These are phyloP conservation scores for Xylariaceae sp. DNA, from an alignment of 2,329 filamentous ascomycete species.

Conservation along the genomic window DNA sequence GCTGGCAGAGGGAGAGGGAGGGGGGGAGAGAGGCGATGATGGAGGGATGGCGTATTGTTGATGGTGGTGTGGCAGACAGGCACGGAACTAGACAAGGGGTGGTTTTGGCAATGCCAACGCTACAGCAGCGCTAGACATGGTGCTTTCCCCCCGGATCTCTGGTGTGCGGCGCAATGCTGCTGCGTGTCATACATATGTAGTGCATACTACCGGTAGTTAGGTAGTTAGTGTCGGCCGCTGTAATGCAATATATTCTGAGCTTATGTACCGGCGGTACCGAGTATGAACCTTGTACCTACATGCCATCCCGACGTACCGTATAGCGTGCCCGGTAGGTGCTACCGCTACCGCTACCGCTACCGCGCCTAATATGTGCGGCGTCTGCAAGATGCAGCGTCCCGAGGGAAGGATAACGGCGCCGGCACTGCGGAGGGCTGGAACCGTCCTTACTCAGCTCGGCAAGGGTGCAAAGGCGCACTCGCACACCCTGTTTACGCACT, in stretches of 20 bases:
- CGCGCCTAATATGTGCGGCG: too few relatives aligned
- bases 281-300: too few relatives aligned
- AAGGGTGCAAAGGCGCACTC: too few relatives aligned
- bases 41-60: constrained; percentile 13
- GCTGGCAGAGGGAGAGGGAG: not conserved
- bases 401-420: constrained; percentile 1
- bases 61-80: constrained; percentile 29
- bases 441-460: not conserved
- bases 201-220: too few relatives aligned
- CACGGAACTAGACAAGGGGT: constrained; percentile 31
- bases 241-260: too few relatives aligned
- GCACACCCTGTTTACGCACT: too few relatives aligned
- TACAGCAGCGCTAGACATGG: constrained; percentile 22
- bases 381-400: constrained; percentile 9
- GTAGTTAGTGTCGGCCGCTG: not conserved
- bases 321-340: not conserved
- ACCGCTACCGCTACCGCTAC: too few relatives aligned
- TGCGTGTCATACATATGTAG: constrained; percentile 9
- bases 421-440: not conserved
- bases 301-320: too few relatives aligned
- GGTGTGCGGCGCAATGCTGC: constrained; percentile 15
- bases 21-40: constrained; percentile 1
- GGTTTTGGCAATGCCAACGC: constrained; percentile 9
- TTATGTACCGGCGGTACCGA: too few relatives aligned
- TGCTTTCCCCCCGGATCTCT: constrained; percentile 13